Evolutionary conservation across 257 asterid species (phyloP).

Genomic region (Salvia miltiorrhiza): DNA sequence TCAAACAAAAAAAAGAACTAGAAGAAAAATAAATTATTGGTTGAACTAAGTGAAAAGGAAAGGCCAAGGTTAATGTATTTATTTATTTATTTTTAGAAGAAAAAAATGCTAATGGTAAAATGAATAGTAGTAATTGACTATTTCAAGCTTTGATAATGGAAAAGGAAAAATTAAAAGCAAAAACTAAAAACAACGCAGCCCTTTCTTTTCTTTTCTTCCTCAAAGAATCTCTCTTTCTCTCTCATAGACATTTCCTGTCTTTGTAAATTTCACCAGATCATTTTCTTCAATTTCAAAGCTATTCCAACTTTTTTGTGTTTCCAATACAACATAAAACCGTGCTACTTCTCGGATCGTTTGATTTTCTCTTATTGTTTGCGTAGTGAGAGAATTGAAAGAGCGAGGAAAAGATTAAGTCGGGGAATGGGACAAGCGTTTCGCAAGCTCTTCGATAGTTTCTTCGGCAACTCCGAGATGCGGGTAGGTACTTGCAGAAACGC

Average conservation of each 20-base stretch:
- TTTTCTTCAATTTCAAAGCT: not conserved
- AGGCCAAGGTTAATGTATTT: not conserved
- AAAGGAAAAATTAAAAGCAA: not conserved
- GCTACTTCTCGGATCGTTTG: constrained; percentile 22
- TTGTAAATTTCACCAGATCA: constrained; percentile 22
- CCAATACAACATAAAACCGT: not conserved
- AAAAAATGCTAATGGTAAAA: not conserved
- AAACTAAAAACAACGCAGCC: constrained; percentile 17
- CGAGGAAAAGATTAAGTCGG: not conserved
- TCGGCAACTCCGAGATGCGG: constrained; percentile 97
- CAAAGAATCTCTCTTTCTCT: constrained; percentile 12
- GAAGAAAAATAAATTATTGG: not conserved
- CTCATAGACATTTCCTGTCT: constrained; percentile 7
- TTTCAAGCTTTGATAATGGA: not conserved
- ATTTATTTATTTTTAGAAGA: not conserved
- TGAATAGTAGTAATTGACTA: not conserved
- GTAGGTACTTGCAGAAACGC: constrained; percentile 32
- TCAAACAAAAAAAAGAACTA: too few species aligned
- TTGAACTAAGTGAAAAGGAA: not conserved
- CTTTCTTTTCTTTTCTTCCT: not conserved
- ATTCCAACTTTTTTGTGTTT: not conserved
- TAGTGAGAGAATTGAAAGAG: not conserved
- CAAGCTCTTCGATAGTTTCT: constrained; percentile 92
- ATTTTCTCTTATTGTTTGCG: constrained; percentile 15
- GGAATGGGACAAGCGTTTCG: constrained; percentile 98